Percentiles rank a stretch among this genome's conserved stretches.
Conservation (phyloP, 2,329 filamentous ascomycete species). For the Penicillium rolfsii region DNA sequence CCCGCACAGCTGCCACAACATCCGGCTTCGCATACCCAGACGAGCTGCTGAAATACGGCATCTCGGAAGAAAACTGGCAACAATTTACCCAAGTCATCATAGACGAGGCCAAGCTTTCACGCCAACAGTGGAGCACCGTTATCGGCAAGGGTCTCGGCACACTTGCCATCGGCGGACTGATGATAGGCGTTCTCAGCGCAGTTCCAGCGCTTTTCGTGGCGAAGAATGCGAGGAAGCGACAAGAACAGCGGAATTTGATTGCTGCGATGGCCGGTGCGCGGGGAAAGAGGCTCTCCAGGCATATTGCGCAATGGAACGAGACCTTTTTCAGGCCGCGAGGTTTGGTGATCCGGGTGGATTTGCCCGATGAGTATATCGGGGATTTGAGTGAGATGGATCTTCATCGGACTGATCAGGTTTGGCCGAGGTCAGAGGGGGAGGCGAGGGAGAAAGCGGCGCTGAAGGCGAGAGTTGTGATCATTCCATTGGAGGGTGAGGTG, state of each 20-base stretch:
- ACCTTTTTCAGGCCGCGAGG: slow-evolving; percentile 34
- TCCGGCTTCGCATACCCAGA: slow-evolving; percentile 39
- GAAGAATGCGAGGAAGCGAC: slow-evolving; percentile 22
- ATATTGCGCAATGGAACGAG: slow-evolving; percentile 36
- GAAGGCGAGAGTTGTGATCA: slow-evolving; percentile 35
- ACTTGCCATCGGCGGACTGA: slow-evolving; percentile 36
- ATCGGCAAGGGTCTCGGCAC: slow-evolving; percentile 36
- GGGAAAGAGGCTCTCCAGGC: slow-evolving; percentile 20
- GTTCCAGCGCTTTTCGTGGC: slow-evolving; percentile 34
- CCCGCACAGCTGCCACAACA: slow-evolving; percentile 28
- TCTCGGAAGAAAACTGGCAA: slow-evolving; percentile 31
- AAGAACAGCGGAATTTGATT: slow-evolving; percentile 34
- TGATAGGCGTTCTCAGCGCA: slow-evolving; percentile 36
- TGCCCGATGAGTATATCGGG: slow-evolving; percentile 33
- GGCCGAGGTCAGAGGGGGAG: neutral
- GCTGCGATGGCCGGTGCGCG: slow-evolving; percentile 22
- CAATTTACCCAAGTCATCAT: slow-evolving; percentile 35
- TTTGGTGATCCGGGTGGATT: slow-evolving; percentile 36
- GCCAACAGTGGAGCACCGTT: slow-evolving; percentile 35
- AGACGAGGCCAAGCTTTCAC: slow-evolving; percentile 33
- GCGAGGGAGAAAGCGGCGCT: slow-evolving; percentile 25
- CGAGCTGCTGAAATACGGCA: slow-evolving; percentile 25
- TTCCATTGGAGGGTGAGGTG: slow-evolving; percentile 22
- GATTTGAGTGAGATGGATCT: slow-evolving; percentile 34
- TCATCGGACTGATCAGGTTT: neutral